Evolutionary conservation across 2,329 filamentous ascomycete genomes (phyloP).

Genomic region (Acrodontium crateriforme): DNA sequence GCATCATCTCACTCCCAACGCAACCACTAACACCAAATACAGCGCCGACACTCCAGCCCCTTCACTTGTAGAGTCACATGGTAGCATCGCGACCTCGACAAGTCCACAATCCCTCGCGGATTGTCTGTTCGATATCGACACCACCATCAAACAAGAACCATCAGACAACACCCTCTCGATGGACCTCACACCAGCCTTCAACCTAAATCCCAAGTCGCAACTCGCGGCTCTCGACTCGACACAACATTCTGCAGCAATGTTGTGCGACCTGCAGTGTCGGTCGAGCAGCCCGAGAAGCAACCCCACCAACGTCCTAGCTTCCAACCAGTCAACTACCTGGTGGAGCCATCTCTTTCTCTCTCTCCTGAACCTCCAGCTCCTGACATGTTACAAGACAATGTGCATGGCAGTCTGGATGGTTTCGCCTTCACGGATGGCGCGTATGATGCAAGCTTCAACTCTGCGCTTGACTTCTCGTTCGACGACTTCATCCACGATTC

Average conservation of each 20-base stretch:
- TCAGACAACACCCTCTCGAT: constrained; percentile 11
- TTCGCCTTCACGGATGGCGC: constrained; percentile 23
- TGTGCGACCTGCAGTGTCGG: constrained; percentile 99
- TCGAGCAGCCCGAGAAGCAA: constrained; percentile 34
- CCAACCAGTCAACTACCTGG: constrained; percentile 8
- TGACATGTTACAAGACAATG: constrained; percentile 20
- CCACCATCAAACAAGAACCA: constrained; percentile 20
- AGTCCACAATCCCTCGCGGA: constrained; percentile 16
- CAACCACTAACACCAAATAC: constrained; percentile 4
- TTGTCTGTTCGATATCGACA: constrained; percentile 10
- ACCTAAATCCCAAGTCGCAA: constrained; percentile 24
- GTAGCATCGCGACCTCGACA: constrained; percentile 11
- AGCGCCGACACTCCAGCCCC: constrained; percentile 16
- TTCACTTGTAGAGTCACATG: constrained; percentile 17
- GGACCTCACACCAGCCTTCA: constrained; percentile 13
- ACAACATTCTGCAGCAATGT: constrained; percentile 99
- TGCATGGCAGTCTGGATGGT: constrained; percentile 21
- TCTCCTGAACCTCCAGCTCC: constrained; percentile 19
- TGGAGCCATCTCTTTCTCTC: constrained; percentile 18
- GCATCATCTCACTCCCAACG: constrained; percentile 1
- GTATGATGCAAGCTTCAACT: constrained; percentile 20
- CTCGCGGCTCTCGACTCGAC: constrained; percentile 68
- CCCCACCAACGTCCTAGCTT: constrained; percentile 7
- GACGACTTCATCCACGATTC: constrained; percentile 28
- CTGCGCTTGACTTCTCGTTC: constrained; percentile 21